Conservation (phyloP, 106 monocot genomes). For the Gastrodia elata region DNA sequence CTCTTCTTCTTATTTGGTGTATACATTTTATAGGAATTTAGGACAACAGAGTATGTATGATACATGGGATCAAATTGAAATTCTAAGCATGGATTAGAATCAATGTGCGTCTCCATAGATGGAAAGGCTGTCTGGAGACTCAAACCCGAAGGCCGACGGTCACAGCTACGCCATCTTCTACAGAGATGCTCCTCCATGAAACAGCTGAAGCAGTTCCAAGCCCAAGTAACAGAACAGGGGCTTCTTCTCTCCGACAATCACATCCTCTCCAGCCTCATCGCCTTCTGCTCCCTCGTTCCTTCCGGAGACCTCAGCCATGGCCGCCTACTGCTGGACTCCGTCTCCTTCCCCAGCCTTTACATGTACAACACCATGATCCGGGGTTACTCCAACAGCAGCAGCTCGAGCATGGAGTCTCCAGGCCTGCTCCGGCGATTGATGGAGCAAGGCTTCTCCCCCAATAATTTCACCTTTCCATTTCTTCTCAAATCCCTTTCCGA, state of each 20-base stretch:
- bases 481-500: slow-evolving; percentile 43
- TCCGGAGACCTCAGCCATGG: slow-evolving; percentile 31
- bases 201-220: slow-evolving; percentile 16
- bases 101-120: background rate
- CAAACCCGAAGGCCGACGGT: background rate
- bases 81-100: background rate
- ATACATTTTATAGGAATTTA: too few relatives aligned
- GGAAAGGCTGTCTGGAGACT: background rate
- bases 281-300: slow-evolving; percentile 33
- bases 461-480: slow-evolving; percentile 65
- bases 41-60: too few relatives aligned
- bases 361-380: slow-evolving; percentile 61
- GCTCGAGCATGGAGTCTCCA: slow-evolving; percentile 22
- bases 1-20: too few relatives aligned
- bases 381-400: slow-evolving; percentile 23
- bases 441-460: slow-evolving; percentile 30
- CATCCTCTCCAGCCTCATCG: slow-evolving; percentile 20
- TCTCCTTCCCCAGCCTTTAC: slow-evolving; percentile 35
- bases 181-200: slow-evolving; percentile 8
- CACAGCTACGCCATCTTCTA: background rate
- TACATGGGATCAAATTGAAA: too few relatives aligned
- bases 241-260: slow-evolving; percentile 7
- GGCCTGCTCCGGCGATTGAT: slow-evolving; percentile 40
- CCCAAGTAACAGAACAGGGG: slow-evolving; percentile 7
- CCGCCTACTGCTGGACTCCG: slow-evolving; percentile 31